Percentiles rank a stretch among this genome's conserved stretches.
These are phyloP conservation scores for Arabidopsis arenosa DNA, from an alignment of 345 rosid species.

Conservation along the genomic window DNA sequence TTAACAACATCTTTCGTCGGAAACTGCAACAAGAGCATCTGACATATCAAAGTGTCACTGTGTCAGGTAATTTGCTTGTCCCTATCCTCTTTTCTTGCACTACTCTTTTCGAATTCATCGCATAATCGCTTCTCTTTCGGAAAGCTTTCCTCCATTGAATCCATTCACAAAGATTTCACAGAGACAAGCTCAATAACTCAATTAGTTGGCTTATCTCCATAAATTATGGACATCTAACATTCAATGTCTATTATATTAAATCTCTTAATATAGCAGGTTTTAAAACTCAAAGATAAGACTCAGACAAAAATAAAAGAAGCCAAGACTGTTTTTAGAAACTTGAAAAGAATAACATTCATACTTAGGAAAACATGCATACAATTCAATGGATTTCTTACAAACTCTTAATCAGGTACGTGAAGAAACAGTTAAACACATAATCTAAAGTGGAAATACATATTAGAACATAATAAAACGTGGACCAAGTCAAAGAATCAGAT, in stretches of 20 bases:
- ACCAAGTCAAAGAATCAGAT: background rate
- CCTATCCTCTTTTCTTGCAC: constrained; percentile 1
- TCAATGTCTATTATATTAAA: background rate
- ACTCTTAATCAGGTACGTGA: background rate
- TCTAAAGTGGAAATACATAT: background rate
- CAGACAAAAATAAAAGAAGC: background rate
- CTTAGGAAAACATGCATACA: background rate
- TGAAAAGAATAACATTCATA: background rate
- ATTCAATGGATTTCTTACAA: background rate
- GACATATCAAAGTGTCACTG: constrained; percentile 18
- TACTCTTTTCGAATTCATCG: background rate
- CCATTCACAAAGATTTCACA: background rate
- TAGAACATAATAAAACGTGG: background rate
- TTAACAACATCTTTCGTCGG: constrained; percentile 11
- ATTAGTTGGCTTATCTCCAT: background rate
- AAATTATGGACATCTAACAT: too few relatives aligned
- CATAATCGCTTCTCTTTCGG: background rate
- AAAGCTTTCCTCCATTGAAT: too few relatives aligned
- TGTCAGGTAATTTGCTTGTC: constrained; percentile 23
- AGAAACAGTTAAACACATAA: background rate
- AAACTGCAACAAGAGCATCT: constrained; percentile 2
- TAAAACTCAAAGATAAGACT: background rate
- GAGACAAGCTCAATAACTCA: background rate
- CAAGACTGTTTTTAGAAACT: background rate
- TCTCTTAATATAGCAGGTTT: background rate